Evolutionary conservation across 805 yeast species (phyloP), one percentile per base, ranked within the genome.

Genomic region (Metschnikowia lachancei): DNA sequence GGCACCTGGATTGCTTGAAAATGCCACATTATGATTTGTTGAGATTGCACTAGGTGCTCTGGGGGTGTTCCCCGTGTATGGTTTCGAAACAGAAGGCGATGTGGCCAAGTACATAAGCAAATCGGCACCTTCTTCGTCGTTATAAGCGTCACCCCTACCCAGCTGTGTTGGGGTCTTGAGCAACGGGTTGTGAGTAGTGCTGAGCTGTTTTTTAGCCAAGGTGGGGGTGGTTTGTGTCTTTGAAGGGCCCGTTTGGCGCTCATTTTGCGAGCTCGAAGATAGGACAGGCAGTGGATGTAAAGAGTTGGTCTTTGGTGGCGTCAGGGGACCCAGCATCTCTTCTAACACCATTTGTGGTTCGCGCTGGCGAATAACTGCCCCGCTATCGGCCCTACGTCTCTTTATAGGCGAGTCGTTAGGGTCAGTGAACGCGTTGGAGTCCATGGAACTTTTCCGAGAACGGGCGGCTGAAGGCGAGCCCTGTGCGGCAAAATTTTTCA

Each of bases 51-150:
- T 18, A 2, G 50, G 32, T 12, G 51, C 43, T 13, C 67, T 60
- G 8, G 75, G 73, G 3, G 74, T 67, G 49, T 57, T 58, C 9
- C 45, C 47, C 13, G 49, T 46, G 24, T 60, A 59, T 9, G 72
- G 70, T 45, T 70, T 70, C 45, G 80, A 79, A 1, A 86, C 86
- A 0, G 87, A 79, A 1, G 96, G 96, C 8, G 94, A 85, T 6
- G 91, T 85, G 2, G 96, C 95, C 55, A 88, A 70, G 63, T 80
- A 88, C 80, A 88, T 77, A 51, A 88, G 74, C 50, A 88, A 67
- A 61, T 85, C 92, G 1, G 95, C 96, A 12, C 95, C 96, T 64
- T 86, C 94, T 29, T 66, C 66, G 52, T 72, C 75, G 40, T 67
- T 64, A 46, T 60, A 62, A 38, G 55, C 53, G 24, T 57, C 61